Evolutionary conservation across 73 alveolate species (phyloP), one percentile per base, ranked within the genome.

Genomic region (Paramecium octaurelia): DNA sequence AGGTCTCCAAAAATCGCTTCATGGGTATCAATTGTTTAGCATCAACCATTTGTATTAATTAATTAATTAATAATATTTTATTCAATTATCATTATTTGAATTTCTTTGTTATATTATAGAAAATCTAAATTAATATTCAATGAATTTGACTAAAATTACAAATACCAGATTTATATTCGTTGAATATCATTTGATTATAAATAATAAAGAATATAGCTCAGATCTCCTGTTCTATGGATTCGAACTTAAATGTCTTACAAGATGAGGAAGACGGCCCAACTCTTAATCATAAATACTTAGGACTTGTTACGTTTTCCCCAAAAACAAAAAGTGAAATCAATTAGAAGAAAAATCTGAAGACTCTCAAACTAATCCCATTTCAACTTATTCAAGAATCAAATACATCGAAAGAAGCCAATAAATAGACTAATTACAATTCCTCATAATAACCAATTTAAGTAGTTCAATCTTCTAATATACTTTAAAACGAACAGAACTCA

Each of bases 1-100:
- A 75, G 2, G 60, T 5, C 88, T 75, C 88, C n/a, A 75, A 36
- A 40, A 75, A 75, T 35, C 88, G 27, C 24, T 75, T 75, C 20
- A 34, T 31, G 4, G 88, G 88, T 8, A 75, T 75, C 57, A 75
- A 36, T 75, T 75, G 24, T 29, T 36, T 75, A 21, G 88, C 88
- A 40, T 75, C 88, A 6, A 75, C 88, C 88, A 75, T 75, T 75
- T 34, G 34, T 75, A 36, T 34, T 75, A 36, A 34, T 75, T 75
- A 31, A 31, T 40, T 54, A 54, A 54, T n/a, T n/a, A 54, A 54
- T 54, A 16, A 3, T n/a, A 54, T 54, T 40, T 54, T 54, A 54
- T 54, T 54, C 34, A 54, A 54, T 54, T 0, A 54, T 54, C 34
- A 54, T 54, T 54, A 54, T 54, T 54, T 1, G 34, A 54, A n/a